These are phyloP conservation scores for Malus hybrid DNA, from an alignment of 331 rosid genomes.

Conservation along the genomic window DNA sequence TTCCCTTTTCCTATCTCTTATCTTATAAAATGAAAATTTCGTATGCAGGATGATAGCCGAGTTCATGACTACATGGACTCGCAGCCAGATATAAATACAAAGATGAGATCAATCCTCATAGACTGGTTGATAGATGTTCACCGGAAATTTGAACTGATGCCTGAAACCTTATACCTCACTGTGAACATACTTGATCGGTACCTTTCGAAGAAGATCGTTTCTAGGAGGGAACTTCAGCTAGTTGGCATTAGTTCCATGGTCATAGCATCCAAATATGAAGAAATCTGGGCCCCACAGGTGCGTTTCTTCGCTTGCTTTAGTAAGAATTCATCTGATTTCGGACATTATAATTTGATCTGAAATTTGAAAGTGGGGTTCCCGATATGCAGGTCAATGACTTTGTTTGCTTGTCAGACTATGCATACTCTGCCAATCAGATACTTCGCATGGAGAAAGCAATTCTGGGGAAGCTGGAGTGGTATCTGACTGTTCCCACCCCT, in stretches of 20 bases:
- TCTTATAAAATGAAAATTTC: no score
- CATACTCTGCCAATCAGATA: slow-evolving; percentile 53
- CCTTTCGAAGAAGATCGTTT: slow-evolving; percentile 35
- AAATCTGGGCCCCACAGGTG: slow-evolving; percentile 87
- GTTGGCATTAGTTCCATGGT: slow-evolving; percentile 77
- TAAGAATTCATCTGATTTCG: background rate
- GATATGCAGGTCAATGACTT: slow-evolving; percentile 62
- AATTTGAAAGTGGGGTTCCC: background rate
- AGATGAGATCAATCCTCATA: slow-evolving; percentile 67
- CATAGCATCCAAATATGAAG: slow-evolving; percentile 80
- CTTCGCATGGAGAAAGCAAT: slow-evolving; percentile 65
- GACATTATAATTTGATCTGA: background rate
- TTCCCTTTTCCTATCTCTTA: no score
- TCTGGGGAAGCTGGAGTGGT: slow-evolving; percentile 63
- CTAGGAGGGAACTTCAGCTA: slow-evolving; percentile 62
- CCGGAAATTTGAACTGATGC: slow-evolving; percentile 53
- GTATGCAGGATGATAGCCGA: slow-evolving; percentile 22
- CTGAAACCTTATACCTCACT: slow-evolving; percentile 67
- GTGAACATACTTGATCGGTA: slow-evolving; percentile 65
- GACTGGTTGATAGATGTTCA: slow-evolving; percentile 81
- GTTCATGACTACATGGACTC: slow-evolving; percentile 48
- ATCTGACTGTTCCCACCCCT: slow-evolving; percentile 71
- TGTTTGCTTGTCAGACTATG: slow-evolving; percentile 67
- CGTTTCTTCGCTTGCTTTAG: background rate
- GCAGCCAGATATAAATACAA: slow-evolving; percentile 52